phyloP scores from a whole-genome alignment of 2,329 filamentous ascomycete genomes.

The Xylariales sp. region DNA sequence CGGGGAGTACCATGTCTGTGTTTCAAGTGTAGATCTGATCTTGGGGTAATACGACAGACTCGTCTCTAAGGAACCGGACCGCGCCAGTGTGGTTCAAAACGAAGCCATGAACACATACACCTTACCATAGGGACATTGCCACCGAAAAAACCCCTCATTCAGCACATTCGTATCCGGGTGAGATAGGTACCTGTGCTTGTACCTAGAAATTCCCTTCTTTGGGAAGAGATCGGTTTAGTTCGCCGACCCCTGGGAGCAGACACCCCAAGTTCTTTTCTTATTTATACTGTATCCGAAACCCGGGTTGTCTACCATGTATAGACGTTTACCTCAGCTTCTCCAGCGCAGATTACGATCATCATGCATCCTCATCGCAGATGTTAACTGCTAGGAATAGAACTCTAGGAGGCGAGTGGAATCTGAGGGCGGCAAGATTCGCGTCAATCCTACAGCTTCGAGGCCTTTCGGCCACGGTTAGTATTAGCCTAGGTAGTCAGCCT shows the following conservation, averaged over 20 bases:
- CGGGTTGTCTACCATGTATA: too few species aligned
- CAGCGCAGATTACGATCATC: too few species aligned
- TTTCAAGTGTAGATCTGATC: conserved; percentile 23
- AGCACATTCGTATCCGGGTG: neutral
- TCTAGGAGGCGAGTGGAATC: neutral
- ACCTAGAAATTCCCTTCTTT: neutral
- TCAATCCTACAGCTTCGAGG: conserved; percentile 27
- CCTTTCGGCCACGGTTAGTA: conserved; percentile 1
- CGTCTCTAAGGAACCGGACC: conserved; percentile 11
- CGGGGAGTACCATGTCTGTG: neutral
- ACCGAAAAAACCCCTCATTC: neutral
- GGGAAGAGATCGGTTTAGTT: too few species aligned
- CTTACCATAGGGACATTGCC: neutral
- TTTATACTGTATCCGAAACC: too few species aligned
- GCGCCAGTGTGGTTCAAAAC: conserved; percentile 1
- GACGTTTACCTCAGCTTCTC: too few species aligned
- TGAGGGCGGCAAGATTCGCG: conserved; percentile 19
- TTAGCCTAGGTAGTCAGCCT: neutral
- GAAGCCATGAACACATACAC: neutral
- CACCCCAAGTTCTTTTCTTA: too few species aligned
- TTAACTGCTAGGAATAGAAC: neutral
- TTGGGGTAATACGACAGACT: conserved; percentile 5
- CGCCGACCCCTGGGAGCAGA: too few species aligned
- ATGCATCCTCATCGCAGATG: too few species aligned
- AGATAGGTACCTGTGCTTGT: neutral